Conservation (phyloP, 768 basidiomycete species). For the Cystobasidium ongulense region DNA sequence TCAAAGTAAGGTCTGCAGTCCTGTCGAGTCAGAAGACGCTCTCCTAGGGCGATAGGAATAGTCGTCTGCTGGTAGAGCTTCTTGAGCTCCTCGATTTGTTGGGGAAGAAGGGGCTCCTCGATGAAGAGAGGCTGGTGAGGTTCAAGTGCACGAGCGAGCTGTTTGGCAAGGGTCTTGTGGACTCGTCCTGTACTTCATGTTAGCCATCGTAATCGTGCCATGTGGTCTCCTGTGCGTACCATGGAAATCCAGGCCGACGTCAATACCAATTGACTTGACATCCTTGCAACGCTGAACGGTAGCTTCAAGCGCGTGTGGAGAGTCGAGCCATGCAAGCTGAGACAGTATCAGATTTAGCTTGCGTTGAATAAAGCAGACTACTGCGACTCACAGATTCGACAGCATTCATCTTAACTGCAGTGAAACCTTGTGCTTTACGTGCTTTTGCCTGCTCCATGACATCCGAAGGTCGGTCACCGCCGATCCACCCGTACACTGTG, state of each 20-base stretch:
- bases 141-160: constrained; percentile 58
- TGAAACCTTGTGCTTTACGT: constrained; percentile 59
- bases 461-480: constrained; percentile 51
- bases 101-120: constrained; percentile 58
- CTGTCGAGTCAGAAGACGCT: constrained; percentile 57
- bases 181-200: constrained; percentile 53
- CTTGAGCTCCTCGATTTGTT: constrained; percentile 57
- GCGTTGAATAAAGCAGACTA: not conserved
- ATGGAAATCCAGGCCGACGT: constrained; percentile 50
- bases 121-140: constrained; percentile 59
- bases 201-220: constrained; percentile 51
- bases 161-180: constrained; percentile 63
- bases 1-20: constrained; percentile 64
- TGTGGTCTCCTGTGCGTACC: not conserved
- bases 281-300: constrained; percentile 54
- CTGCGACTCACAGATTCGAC: constrained; percentile 37
- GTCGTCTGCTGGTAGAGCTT: constrained; percentile 54
- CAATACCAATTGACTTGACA: constrained; percentile 54
- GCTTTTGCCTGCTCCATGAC: constrained; percentile 53
- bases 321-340: constrained; percentile 56
- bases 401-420: constrained; percentile 66
- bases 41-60: constrained; percentile 57
- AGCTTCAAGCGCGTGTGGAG: constrained; percentile 52
- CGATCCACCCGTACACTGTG: constrained; percentile 50
- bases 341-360: not conserved